These are phyloP conservation scores for Achlya hypogyna DNA, from an alignment of 352 stramenopile species.

Conservation along the genomic window DNA sequence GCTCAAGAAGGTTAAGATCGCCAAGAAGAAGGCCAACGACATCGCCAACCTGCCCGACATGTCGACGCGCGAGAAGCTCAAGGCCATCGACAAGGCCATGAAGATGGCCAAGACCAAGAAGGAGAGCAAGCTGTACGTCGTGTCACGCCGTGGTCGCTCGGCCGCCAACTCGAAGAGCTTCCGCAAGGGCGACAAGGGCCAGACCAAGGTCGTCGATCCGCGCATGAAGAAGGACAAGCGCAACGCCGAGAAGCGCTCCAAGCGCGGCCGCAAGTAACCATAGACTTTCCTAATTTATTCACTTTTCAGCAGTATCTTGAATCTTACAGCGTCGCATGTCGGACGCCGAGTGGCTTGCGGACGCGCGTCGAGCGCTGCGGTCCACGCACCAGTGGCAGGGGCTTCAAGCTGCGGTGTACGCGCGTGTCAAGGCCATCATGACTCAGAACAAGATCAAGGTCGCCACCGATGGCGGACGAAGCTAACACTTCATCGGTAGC, in stretches of 20 bases:
- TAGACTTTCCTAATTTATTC: constrained; percentile 18
- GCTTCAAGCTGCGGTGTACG: constrained; percentile 1
- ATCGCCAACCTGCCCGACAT: constrained; percentile 95
- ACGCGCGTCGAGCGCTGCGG: background rate
- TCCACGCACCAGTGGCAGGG: constrained; percentile 10
- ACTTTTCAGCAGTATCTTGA: too few species aligned
- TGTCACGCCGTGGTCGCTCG: constrained; percentile 66
- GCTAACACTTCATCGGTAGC: background rate
- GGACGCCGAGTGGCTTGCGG: background rate
- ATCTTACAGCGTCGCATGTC: background rate
- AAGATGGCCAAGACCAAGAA: constrained; percentile 85
- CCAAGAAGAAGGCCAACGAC: constrained; percentile 96
- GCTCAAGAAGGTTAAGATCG: constrained; percentile 92
- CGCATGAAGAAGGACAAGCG: constrained; percentile 97
- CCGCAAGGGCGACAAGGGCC: constrained; percentile 76
- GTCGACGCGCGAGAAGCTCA: constrained; percentile 96
- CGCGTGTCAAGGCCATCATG: background rate
- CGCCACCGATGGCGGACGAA: background rate
- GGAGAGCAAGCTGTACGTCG: constrained; percentile 95
- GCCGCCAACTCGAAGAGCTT: constrained; percentile 42
- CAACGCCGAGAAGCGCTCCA: constrained; percentile 69
- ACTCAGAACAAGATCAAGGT: constrained; percentile 17
- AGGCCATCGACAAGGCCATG: constrained; percentile 96
- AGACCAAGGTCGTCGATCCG: constrained; percentile 96
- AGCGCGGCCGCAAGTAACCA: constrained; percentile 65